A percentile compares a stretch with the other conserved stretches of the same genome.
phyloP scores from a whole-genome alignment of 2,329 filamentous ascomycete genomes.

The Tricladium varicosporioides region DNA sequence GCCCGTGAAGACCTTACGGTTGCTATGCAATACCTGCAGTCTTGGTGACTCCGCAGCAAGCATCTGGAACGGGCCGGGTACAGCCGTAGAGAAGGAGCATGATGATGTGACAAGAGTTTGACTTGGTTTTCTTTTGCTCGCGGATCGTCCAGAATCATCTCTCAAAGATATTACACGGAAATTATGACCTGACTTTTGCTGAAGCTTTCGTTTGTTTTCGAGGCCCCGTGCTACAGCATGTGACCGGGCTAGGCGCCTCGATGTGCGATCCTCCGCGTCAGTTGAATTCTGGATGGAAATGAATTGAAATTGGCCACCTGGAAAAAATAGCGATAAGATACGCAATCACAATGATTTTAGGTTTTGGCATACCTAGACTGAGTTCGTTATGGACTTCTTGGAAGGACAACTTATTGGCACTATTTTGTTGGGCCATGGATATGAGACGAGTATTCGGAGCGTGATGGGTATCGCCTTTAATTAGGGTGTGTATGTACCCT shows the following conservation, averaged over 20 bases:
- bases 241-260: slow-evolving; percentile 30
- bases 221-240: slow-evolving; percentile 34
- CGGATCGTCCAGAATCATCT: slow-evolving; percentile 4
- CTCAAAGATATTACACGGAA: slow-evolving; percentile 25
- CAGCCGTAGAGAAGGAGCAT: slow-evolving; percentile 3
- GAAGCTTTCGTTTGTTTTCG: slow-evolving; percentile 30
- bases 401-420: slow-evolving; percentile 1
- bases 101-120: slow-evolving; percentile 3
- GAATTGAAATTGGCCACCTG: slow-evolving; percentile 17
- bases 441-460: background rate
- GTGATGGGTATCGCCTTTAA: no score
- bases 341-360: background rate
- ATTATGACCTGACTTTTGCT: slow-evolving; percentile 28
- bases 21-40: slow-evolving; percentile 18
- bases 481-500: background rate
- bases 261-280: slow-evolving; percentile 17
- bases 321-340: background rate
- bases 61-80: slow-evolving; percentile 24
- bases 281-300: slow-evolving; percentile 25
- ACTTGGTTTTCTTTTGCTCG: slow-evolving; percentile 2
- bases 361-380: background rate
- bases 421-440: background rate
- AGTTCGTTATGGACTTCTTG: background rate
- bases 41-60: slow-evolving; percentile 26
- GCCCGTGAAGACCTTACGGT: slow-evolving; percentile 19